Evolutionary conservation across 768 basidiomycete genomes (phyloP).

Genomic region (Dendrothele bispora): DNA sequence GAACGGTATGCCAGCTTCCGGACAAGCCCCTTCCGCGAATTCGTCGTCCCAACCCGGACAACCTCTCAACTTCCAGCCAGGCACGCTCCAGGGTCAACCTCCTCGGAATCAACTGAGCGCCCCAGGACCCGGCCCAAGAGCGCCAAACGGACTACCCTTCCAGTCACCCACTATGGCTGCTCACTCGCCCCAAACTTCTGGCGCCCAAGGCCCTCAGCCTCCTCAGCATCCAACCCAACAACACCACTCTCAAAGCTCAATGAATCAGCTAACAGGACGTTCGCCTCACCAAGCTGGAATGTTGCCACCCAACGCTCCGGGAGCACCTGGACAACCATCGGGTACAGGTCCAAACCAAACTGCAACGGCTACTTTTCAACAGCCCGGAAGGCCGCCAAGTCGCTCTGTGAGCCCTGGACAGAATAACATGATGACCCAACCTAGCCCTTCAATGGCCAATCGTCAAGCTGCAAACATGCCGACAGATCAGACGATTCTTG

Average conservation of each 20-base stretch:
- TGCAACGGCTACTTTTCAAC: no score
- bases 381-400: conserved; percentile 56
- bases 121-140: conserved; percentile 45
- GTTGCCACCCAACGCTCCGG: conserved; percentile 47
- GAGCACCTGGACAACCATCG: conserved; percentile 31
- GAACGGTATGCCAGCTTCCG: conserved; percentile 43
- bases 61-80: conserved; percentile 29
- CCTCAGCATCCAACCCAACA: conserved; percentile 7
- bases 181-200: conserved; percentile 55
- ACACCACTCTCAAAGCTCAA: conserved; percentile 36
- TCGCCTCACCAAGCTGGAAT: conserved; percentile 52
- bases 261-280: conserved; percentile 50
- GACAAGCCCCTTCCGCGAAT: conserved; percentile 20
- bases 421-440: conserved; percentile 43
- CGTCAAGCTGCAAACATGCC: conserved; percentile 42
- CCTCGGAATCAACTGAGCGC: conserved; percentile 35
- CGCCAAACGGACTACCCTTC: conserved; percentile 46
- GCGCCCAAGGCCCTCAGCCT: conserved; percentile 23
- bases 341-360: conserved; percentile 18
- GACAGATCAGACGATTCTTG: conserved; percentile 27
- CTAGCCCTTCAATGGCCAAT: conserved; percentile 56
- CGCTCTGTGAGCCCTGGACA: conserved; percentile 54
- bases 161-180: conserved; percentile 66
- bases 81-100: conserved; percentile 31
- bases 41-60: conserved; percentile 30